Evolutionary conservation across 192 early-diverging fungal species (phyloP), one percentile per base, ranked within the genome.

Genomic region (Funneliformis geosporum): DNA sequence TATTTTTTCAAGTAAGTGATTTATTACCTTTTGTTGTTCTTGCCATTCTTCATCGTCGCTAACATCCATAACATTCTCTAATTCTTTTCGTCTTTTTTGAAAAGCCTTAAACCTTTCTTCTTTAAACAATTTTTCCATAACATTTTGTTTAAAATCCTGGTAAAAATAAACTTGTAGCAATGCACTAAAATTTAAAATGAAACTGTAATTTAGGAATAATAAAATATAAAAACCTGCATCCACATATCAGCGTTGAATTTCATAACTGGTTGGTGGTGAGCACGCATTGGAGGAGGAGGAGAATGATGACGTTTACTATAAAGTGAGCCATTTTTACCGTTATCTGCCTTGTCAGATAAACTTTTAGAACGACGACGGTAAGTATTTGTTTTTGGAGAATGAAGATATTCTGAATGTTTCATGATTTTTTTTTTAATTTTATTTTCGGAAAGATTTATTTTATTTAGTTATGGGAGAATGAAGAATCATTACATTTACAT

Each of bases 51-150:
- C 75, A 25, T 81, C 80, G 40, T 81, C 80, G 23, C 47, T 55
- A 28, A 66, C 50, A 70, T 81, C 80, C 80, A 81, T 81, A n/a
- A 76, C 44, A 60, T 78, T 55, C 40, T 59, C 73, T 18, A 40
- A 23, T 43, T 14, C 50, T 8, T 46, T 59, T 23, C 80, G 80
- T 25, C 40, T 80, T 62, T 72, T 73, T 70, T 81, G 80, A 68
- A 77, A 81, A 0, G 75, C 75, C 47, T 81, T 76, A 27, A 81
- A 81, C 14, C 80, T 55, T 76, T 81, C 74, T 61, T 81, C 80
- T 69, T 25, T 75, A 60, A 81, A 81, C n/a, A 81, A 64, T 55
- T 55, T 66, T 38, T 76, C 67, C 65, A 81, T 81, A 10, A 75
- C 44, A 23, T 27, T 70, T 59, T 50, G 27, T 60, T 67, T 62